phyloP scores from a whole-genome alignment of 2,329 filamentous ascomycete species.

The Emydomyces testavorans region DNA sequence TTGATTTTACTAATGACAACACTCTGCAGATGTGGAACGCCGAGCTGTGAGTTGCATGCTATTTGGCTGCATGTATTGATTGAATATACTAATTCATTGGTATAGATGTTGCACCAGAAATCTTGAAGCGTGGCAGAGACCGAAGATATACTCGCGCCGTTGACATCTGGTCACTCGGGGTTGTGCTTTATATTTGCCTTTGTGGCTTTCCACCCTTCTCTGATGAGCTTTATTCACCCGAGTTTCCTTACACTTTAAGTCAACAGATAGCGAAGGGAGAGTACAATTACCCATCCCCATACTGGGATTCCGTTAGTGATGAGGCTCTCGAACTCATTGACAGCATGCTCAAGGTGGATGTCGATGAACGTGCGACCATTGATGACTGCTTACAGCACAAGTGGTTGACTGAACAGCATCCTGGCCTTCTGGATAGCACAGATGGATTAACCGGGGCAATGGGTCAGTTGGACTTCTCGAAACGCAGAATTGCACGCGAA shows the following conservation, averaged over 20 bases:
- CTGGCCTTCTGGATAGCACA: constrained; percentile 69
- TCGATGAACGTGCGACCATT: constrained; percentile 70
- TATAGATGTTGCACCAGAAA: constrained; percentile 80
- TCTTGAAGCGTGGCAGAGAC: constrained; percentile 67
- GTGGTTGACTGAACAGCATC: constrained; percentile 58
- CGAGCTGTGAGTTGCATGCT: constrained; percentile 50
- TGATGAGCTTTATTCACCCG: constrained; percentile 69
- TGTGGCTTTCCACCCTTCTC: constrained; percentile 97
- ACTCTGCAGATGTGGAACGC: constrained; percentile 61
- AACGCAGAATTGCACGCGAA: constrained; percentile 67
- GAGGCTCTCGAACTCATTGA: constrained; percentile 87
- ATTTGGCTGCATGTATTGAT: neutral
- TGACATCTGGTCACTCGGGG: constrained; percentile 93
- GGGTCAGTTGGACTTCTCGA: constrained; percentile 67
- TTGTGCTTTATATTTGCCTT: constrained; percentile 92
- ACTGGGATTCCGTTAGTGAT: constrained; percentile 84
- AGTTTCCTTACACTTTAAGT: constrained; percentile 76
- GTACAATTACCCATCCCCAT: constrained; percentile 92
- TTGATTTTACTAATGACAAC: constrained; percentile 20
- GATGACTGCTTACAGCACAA: constrained; percentile 86
- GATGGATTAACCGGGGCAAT: constrained; percentile 85
- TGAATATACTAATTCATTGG: constrained; percentile 1
- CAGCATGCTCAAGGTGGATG: constrained; percentile 81
- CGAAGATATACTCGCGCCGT: constrained; percentile 90
- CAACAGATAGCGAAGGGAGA: constrained; percentile 81